These are phyloP conservation scores for Paspalum notatum DNA, from an alignment of 176 grass and related monocot species.

Conservation along the genomic window DNA sequence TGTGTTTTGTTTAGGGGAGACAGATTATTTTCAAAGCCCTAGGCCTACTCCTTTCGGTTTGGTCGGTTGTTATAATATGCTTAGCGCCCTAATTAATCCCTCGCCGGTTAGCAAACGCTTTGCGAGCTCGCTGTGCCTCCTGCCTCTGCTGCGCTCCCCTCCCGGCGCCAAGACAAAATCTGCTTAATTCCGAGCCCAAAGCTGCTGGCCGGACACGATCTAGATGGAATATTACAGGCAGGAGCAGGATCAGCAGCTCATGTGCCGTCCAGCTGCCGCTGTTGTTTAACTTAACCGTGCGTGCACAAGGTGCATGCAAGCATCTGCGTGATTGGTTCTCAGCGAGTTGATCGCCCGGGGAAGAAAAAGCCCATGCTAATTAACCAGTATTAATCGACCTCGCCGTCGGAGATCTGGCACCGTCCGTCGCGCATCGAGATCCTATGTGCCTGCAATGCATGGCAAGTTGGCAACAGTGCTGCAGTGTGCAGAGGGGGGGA, in stretches of 20 bases:
- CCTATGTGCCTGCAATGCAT: not conserved
- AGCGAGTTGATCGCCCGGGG: not conserved
- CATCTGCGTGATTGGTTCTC: not conserved
- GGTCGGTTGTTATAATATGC: constrained; percentile 30
- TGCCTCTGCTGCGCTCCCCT: not conserved
- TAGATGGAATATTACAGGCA: constrained; percentile 38
- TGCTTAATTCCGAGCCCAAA: constrained; percentile 2
- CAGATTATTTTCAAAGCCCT: constrained; percentile 8
- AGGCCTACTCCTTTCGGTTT: constrained; percentile 21
- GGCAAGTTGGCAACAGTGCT: not conserved
- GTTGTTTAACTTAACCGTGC: not conserved
- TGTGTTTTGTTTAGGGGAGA: constrained; percentile 23
- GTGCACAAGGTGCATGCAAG: not conserved
- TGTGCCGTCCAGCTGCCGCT: constrained; percentile 12
- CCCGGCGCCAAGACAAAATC: constrained; percentile 24
- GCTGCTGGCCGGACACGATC: constrained; percentile 17
- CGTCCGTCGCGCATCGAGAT: not conserved
- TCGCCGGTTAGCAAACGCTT: constrained; percentile 22
- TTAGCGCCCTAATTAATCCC: constrained; percentile 21
- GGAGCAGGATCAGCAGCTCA: not conserved
- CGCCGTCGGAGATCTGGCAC: not conserved
- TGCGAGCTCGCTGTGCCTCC: not conserved
- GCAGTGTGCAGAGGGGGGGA: not conserved
- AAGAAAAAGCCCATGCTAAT: not conserved
- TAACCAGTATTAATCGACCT: not conserved